Conservation (phyloP, 176 grass and related monocot species). For the Avena sativa region DNA sequence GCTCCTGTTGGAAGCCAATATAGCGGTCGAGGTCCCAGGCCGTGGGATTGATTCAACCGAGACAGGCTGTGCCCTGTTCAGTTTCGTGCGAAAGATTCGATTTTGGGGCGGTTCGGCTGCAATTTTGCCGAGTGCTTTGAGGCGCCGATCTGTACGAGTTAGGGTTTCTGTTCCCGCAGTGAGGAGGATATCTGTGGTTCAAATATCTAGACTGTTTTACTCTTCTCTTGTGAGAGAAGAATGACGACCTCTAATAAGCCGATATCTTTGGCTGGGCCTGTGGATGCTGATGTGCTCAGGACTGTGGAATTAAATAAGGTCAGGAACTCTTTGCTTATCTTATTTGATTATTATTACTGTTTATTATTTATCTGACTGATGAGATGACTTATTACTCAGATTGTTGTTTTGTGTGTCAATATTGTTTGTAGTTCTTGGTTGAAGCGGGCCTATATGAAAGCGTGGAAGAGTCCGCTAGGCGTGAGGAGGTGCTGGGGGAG, state of each 20-base stretch:
- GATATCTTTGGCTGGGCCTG: slow-evolving; percentile 65
- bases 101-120: not conserved
- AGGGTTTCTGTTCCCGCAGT: not conserved
- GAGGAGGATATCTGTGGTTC: not conserved
- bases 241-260: slow-evolving; percentile 62
- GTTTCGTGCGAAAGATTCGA: not conserved
- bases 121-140: not conserved
- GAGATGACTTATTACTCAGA: not conserved
- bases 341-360: not conserved
- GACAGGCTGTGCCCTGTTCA: not conserved
- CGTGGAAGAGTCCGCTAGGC: slow-evolving; percentile 60
- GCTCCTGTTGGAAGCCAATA: not conserved
- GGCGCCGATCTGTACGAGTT: not conserved
- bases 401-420: not conserved
- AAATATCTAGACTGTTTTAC: not conserved
- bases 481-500: slow-evolving; percentile 72
- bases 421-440: slow-evolving; percentile 66
- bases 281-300: slow-evolving; percentile 63
- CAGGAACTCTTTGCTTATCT: not conserved
- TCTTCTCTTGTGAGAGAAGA: not conserved
- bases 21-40: not conserved
- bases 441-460: slow-evolving; percentile 71
- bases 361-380: not conserved
- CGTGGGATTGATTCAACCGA: not conserved
- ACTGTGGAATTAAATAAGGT: slow-evolving; percentile 74